These are phyloP conservation scores for Leccinum solheimii DNA, from an alignment of 1,284 basidiomycete species.

Conservation along the genomic window DNA sequence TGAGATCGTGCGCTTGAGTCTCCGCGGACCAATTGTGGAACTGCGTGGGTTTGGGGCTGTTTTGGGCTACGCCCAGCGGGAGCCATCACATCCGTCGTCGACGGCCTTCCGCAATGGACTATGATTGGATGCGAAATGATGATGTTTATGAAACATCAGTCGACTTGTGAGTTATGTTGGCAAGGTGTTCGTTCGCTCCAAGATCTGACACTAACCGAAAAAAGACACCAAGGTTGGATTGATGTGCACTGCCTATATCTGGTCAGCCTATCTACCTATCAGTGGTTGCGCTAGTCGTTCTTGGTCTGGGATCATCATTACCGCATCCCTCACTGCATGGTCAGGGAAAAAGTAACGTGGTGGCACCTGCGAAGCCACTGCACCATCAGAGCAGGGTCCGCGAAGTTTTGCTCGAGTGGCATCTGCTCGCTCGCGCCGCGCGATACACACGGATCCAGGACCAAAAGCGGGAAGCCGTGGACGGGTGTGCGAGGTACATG, in stretches of 20 bases:
- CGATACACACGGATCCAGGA: conserved; percentile 19
- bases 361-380: conserved; percentile 1
- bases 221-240: conserved; percentile 1
- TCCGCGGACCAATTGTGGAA: conserved; percentile 27
- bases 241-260: conserved; percentile 24
- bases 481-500: conserved; percentile 3
- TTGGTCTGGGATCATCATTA: conserved; percentile 20
- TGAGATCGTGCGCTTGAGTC: conserved; percentile 9
- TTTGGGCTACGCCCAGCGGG: conserved; percentile 14
- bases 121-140: conserved; percentile 18
- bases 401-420: conserved; percentile 13
- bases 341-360: conserved; percentile 26
- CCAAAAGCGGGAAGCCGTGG: conserved; percentile 20
- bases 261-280: conserved; percentile 17
- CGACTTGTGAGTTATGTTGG: conserved; percentile 14
- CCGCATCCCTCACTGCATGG: conserved; percentile 19
- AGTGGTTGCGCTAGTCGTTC: background rate
- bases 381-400: conserved; percentile 16
- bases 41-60: conserved; percentile 20
- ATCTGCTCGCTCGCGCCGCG: conserved; percentile 8
- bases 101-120: conserved; percentile 25
- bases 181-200: conserved; percentile 12
- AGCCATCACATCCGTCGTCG: conserved; percentile 23
- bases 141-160: conserved; percentile 24
- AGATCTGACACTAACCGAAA: conserved; percentile 15